A percentile compares a stretch with the other conserved stretches of the same genome.
Evolutionary conservation across 805 yeast species (phyloP).

Genomic region (Isabelozyma rhagii): DNA sequence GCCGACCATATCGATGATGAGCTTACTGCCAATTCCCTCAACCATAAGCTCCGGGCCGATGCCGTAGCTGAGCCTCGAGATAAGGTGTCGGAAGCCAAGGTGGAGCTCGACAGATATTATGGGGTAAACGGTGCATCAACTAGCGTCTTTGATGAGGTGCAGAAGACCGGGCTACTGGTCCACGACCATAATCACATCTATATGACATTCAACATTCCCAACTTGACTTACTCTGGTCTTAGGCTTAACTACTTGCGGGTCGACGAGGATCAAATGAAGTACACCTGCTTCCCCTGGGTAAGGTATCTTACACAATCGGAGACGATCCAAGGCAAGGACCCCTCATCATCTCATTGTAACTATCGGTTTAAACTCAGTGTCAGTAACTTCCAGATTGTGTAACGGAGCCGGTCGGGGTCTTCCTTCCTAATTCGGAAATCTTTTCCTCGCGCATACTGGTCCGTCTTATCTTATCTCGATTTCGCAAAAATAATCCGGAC

Average conservation of each 20-base stretch:
- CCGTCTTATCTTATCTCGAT: not conserved
- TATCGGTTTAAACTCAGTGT: slow-evolving; percentile 17
- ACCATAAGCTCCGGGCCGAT: not conserved
- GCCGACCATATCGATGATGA: not conserved
- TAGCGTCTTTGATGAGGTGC: slow-evolving; percentile 21
- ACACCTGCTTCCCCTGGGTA: slow-evolving; percentile 79
- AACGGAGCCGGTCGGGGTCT: not conserved
- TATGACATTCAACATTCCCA: slow-evolving; percentile 34
- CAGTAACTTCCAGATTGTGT: not conserved
- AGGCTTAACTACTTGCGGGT: slow-evolving; percentile 65
- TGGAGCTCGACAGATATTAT: slow-evolving; percentile 25
- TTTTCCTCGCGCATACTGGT: not conserved
- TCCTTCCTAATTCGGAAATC: not conserved
- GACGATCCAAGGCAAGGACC: not conserved
- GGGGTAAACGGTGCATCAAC: slow-evolving; percentile 36
- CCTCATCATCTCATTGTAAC: not conserved
- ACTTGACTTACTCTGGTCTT: slow-evolving; percentile 62
- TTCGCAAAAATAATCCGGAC: not conserved
- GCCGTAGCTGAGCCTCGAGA: not conserved
- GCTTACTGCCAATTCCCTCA: not conserved
- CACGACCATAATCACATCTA: slow-evolving; percentile 18
- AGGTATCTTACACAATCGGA: slow-evolving; percentile 43
- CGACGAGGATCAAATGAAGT: slow-evolving; percentile 56
- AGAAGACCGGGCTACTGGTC: slow-evolving; percentile 5
- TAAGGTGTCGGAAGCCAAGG: not conserved